Evolutionary conservation across 768 basidiomycete species (phyloP), one percentile per base, ranked within the genome.

Genomic region (Suillus subluteus): DNA sequence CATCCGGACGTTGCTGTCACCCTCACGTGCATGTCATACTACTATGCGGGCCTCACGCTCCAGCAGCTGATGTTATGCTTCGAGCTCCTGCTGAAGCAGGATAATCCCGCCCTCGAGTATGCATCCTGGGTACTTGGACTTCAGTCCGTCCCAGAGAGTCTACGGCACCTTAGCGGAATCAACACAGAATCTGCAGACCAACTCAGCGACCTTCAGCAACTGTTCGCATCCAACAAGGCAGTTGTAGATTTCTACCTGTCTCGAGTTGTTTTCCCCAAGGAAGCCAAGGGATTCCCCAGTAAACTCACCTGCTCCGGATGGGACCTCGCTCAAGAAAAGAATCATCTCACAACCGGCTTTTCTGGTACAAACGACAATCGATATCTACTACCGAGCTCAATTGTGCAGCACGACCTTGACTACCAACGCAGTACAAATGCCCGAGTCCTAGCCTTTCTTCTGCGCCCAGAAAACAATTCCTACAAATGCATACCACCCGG

Each of bases 281-380:
- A 71, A 67, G 71, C 71, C 50, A 77, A 75, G 52, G 69, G 70
- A 21, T 74, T 74, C 62, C 72, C 64, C 3, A 37, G 48, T 8
- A 74, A 74, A 48, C 69, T 76, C 8, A 63, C 74, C 35, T 74
- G 76, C 23, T 72, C 69, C 4, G 76, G 69, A 9, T 76, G 75
- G 75, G 75, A 76, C 65, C 54, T 76, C 50, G 75, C 75, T 2
- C 30, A 32, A 55, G 65, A 71, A 38, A 35, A 59, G 32, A 73
- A 69, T 35, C 18, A 55, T 55, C 18, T 55, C 16, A 55, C 18
- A 55, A 55, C 54, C 11, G 69, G 69, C 13, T 76, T 76, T 58
- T 76, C 75, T 43, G 75, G 75, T 7, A 76, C 75, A 9, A 76
- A 76, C 35, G 75, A 76, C 50, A 63, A 66, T 7, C 67, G 70